Percentiles rank a stretch among this genome's conserved stretches.
Conservation (phyloP, 768 basidiomycete genomes). For the Rhizopogon roseolus region DNA sequence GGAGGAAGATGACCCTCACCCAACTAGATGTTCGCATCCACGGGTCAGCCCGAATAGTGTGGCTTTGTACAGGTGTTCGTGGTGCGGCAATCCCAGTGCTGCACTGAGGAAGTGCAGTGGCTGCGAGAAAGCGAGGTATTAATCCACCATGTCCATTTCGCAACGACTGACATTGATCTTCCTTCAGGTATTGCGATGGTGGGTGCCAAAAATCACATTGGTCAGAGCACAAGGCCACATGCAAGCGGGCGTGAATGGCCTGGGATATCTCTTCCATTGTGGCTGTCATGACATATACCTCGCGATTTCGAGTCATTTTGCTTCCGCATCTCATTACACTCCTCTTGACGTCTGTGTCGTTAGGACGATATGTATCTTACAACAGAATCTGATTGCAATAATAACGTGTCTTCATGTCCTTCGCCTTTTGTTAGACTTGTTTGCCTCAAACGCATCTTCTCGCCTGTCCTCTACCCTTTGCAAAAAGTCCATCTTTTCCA, state of each 20-base stretch:
- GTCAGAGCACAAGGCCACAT: conserved; percentile 31
- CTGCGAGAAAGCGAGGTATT: conserved; percentile 37
- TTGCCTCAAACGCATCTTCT: conserved; percentile 58
- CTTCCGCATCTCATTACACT: not conserved
- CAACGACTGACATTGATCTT: not conserved
- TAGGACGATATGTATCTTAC: not conserved
- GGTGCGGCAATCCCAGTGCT: conserved; percentile 61
- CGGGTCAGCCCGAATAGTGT: conserved; percentile 46
- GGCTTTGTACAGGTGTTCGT: conserved; percentile 55
- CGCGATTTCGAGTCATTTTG: not conserved
- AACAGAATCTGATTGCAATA: not conserved
- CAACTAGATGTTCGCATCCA: conserved; percentile 32
- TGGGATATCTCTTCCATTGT: not conserved
- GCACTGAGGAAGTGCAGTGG: conserved; percentile 47
- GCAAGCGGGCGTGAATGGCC: conserved; percentile 7
- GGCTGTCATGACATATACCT: not conserved
- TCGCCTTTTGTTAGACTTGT: conserved; percentile 50
- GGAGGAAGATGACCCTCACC: conserved; percentile 21
- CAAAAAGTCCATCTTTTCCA: conserved; percentile 84
- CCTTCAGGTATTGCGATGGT: conserved; percentile 39
- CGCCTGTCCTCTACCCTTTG: conserved; percentile 68
- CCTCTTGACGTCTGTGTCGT: not conserved
- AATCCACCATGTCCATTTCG: not conserved
- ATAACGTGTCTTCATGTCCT: conserved; percentile 3
- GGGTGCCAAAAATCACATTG: conserved; percentile 35